These are phyloP conservation scores for Pseudopediastrum boryanum DNA, from an alignment of 139 green algal genomes.

Conservation along the genomic window DNA sequence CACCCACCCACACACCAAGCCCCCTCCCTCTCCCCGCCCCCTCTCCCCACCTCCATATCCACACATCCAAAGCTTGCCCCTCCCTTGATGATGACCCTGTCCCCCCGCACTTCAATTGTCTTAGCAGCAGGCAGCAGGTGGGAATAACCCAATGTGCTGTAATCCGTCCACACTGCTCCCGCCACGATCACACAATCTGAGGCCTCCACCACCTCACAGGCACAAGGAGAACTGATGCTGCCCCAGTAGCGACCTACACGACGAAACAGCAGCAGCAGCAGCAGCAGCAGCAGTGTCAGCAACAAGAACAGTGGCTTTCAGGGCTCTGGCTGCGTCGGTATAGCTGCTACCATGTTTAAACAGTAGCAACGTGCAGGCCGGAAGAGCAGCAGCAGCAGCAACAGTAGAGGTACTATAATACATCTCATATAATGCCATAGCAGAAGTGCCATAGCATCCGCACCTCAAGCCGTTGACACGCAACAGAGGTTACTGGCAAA, in stretches of 20 bases:
- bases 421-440: no score
- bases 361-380: no score
- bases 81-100: slow-evolving; percentile 61
- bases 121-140: slow-evolving; percentile 69
- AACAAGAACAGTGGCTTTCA: no score
- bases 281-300: background rate
- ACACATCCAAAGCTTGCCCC: slow-evolving; percentile 74
- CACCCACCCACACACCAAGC: no score
- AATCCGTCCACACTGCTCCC: slow-evolving; percentile 68
- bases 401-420: no score
- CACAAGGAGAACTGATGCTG: slow-evolving; percentile 52
- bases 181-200: slow-evolving; percentile 39
- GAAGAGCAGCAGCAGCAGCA: no score
- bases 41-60: slow-evolving; percentile 45
- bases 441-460: no score
- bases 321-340: no score
- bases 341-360: no score
- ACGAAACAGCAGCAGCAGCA: slow-evolving; percentile 3
- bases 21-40: no score
- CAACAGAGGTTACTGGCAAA: no score
- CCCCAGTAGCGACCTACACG: slow-evolving; percentile 23
- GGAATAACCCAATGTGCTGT: slow-evolving; percentile 74
- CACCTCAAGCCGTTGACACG: no score
- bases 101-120: slow-evolving; percentile 44
- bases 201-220: slow-evolving; percentile 65